phyloP scores from a whole-genome alignment of 2,329 filamentous ascomycete genomes.

The Stagonosporopsis chrysanthemi region DNA sequence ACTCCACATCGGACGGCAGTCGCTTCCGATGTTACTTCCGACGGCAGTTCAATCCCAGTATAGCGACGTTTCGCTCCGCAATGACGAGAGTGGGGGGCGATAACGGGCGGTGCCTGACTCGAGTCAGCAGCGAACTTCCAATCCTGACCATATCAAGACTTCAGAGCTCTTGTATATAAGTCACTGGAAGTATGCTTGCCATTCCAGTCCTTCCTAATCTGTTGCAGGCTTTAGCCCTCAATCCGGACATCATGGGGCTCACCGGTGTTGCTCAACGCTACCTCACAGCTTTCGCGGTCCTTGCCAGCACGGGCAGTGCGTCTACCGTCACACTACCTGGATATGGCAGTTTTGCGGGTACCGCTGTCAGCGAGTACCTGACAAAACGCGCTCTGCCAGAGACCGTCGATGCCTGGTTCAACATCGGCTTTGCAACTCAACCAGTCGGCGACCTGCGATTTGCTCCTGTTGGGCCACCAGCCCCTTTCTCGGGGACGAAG shows the following conservation, averaged over 20 bases:
- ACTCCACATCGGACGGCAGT: constrained; percentile 2
- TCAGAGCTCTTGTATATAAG: constrained; percentile 5
- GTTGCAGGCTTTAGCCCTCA: neutral
- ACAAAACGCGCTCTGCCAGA: constrained; percentile 46
- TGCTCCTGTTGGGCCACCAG: constrained; percentile 46
- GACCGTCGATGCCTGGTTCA: constrained; percentile 57
- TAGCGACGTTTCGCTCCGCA: constrained; percentile 13
- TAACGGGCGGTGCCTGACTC: constrained; percentile 17
- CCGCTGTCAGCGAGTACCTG: constrained; percentile 45
- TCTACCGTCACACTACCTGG: constrained; percentile 39
- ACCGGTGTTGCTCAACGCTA: constrained; percentile 7
- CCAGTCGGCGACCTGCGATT: constrained; percentile 51
- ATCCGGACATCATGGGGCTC: constrained; percentile 15
- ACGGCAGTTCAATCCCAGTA: constrained; percentile 4
- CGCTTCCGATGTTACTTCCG: constrained; percentile 19
- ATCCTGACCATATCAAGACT: constrained; percentile 6
- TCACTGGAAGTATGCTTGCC: constrained; percentile 1
- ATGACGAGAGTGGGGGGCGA: constrained; percentile 20
- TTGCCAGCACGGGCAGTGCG: constrained; percentile 5
- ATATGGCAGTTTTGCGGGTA: constrained; percentile 52
- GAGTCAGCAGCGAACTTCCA: neutral
- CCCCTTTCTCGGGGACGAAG: constrained; percentile 49
- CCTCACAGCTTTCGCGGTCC: constrained; percentile 10
- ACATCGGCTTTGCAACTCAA: constrained; percentile 55
- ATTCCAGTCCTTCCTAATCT: neutral